Evolutionary conservation across 192 early-diverging fungal genomes (phyloP), one percentile per base, ranked within the genome.

Genomic region (Coemansia sp.): DNA sequence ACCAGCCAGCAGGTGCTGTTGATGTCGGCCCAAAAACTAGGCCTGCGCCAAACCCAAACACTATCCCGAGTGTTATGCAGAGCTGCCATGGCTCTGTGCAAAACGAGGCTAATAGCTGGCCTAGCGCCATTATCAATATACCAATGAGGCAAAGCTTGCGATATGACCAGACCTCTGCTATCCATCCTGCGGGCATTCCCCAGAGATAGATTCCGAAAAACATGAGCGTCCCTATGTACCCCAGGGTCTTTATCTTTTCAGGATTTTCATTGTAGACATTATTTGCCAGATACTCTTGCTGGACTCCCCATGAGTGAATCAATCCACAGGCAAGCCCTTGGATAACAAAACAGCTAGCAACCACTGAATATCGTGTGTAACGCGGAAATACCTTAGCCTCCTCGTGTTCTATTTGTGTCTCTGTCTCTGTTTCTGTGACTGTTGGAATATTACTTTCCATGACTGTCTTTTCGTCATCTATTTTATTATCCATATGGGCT

Each of bases 61-160:
- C 52, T 24, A 89, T 53, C n/a, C 89, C 89, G 38, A 89, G 84
- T 0, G 87, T 67, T 9, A 90, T 57, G 48, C 85, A 89, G 19
- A 90, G 64, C 49, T 88, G 86, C 89, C 89, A 90, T 0, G 87
- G 65, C 54, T 84, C 61, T 10, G 80, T 88, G 10, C 85, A 69
- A 62, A 87, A 89, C 30, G 84, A 85, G 10, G 85, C 84, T 6
- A 87, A 64, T 8, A 88, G 62, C 30, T 87, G 67, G 16, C 87
- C 87, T 1, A 88, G 19, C n/a, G 83, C 70, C 67, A 81, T 52
- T 41, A 78, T 41, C 24, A 77, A 18, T 9, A 62, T 31, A 14
- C 78, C 78, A 18, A 68, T 44, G 28, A 75, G 64, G 47, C 73
- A 76, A 23, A 63, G 49, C 25, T 64, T 65, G 53, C 58, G 65